These are phyloP conservation scores for Cyberlindnera suaveolens DNA, from an alignment of 805 yeast genomes.

Conservation along the genomic window DNA sequence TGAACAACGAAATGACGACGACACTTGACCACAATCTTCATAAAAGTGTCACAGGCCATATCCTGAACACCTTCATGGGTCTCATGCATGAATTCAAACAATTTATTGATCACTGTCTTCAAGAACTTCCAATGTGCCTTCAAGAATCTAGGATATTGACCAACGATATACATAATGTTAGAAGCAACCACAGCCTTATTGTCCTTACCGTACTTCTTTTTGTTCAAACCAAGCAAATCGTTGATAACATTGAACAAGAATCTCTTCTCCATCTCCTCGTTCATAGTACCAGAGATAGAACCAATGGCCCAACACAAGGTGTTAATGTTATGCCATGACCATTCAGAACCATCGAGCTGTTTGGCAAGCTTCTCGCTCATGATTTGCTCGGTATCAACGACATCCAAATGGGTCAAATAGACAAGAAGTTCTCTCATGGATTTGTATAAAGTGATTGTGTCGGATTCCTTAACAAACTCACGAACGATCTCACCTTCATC, in stretches of 20 bases:
- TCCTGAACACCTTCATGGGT: constrained; percentile 99
- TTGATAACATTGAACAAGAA: constrained; percentile 90
- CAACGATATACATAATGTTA: constrained; percentile 99
- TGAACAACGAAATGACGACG: constrained; percentile 88
- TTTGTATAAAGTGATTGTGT: constrained; percentile 92
- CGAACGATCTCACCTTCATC: constrained; percentile 99
- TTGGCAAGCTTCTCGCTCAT: constrained; percentile 88
- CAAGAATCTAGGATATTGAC: constrained; percentile 95
- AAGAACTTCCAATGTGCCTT: constrained; percentile 98
- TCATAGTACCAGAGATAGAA: constrained; percentile 97
- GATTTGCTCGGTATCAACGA: constrained; percentile 86
- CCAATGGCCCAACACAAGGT: constrained; percentile 99
- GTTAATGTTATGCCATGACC: constrained; percentile 99
- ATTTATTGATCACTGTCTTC: constrained; percentile 90
- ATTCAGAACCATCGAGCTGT: constrained; percentile 93
- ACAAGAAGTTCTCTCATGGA: constrained; percentile 94
- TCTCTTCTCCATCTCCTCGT: constrained; percentile 93
- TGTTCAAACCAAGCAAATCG: constrained; percentile 86
- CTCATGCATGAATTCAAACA: constrained; percentile 98
- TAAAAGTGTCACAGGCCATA: constrained; percentile 99
- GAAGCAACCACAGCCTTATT: constrained; percentile 99
- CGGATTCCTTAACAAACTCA: constrained; percentile 94
- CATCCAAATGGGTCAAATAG: constrained; percentile 91
- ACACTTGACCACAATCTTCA: constrained; percentile 92
- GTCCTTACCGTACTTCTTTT: constrained; percentile 94